These are phyloP conservation scores for Homolaphlyctis polyrhiza DNA, from an alignment of 371 early-diverging fungal species.

Conservation along the genomic window DNA sequence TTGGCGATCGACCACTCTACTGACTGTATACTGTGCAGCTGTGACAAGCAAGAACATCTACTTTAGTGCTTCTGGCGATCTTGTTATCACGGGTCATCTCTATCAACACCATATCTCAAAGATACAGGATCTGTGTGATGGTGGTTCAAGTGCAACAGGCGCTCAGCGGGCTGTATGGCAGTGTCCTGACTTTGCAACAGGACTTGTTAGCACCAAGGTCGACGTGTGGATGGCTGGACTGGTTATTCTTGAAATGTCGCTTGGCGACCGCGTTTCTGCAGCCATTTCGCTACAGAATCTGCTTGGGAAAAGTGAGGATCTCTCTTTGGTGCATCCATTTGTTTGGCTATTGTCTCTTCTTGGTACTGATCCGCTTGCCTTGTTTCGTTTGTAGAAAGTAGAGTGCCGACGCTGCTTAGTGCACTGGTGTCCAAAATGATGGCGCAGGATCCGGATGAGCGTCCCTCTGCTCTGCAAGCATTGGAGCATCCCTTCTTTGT, in stretches of 20 bases:
- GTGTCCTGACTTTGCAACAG: not conserved
- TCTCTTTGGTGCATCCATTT: not conserved
- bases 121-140: too few species aligned
- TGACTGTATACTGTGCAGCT: not conserved
- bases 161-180: too few species aligned
- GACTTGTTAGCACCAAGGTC: not conserved
- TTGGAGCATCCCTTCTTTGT: slow-evolving; percentile 3
- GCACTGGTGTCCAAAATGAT: not conserved
- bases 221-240: slow-evolving; percentile 3
- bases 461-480: not conserved
- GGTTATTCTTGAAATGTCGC: not conserved
- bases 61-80: not conserved
- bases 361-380: not conserved
- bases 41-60: not conserved
- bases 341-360: not conserved
- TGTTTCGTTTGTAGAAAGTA: not conserved
- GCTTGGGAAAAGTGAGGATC: not conserved
- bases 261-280: not conserved
- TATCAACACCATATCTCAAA: not conserved
- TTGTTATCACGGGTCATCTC: not conserved
- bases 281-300: not conserved
- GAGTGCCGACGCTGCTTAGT: not conserved
- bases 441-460: not conserved
- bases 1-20: not conserved
- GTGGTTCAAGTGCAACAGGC: too few species aligned